These are phyloP conservation scores for Microcyclosporella mali DNA, from an alignment of 2,329 filamentous ascomycete species.

Conservation along the genomic window DNA sequence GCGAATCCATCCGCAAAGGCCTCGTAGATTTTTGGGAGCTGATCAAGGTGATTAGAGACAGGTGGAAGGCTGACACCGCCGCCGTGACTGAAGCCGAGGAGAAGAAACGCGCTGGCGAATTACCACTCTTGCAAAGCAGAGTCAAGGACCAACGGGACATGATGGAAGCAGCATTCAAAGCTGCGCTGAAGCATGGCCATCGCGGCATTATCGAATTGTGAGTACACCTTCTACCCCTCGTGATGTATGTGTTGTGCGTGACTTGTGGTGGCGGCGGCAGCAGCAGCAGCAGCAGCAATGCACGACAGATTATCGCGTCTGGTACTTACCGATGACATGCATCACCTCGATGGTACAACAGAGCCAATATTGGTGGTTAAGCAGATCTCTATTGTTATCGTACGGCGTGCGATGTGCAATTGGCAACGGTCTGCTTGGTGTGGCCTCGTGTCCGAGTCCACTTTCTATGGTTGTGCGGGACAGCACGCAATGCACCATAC, in stretches of 20 bases:
- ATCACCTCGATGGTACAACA: too few relatives aligned
- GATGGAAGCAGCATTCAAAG: slow-evolving; percentile 47
- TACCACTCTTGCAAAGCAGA: slow-evolving; percentile 50
- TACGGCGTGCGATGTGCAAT: too few relatives aligned
- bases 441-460: too few relatives aligned
- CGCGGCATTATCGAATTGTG: slow-evolving; percentile 41
- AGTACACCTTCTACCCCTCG: slow-evolving; percentile 20
- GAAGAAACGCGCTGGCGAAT: slow-evolving; percentile 49
- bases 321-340: not conserved
- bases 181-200: slow-evolving; percentile 43
- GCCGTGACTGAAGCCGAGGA: slow-evolving; percentile 54
- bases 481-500: not conserved
- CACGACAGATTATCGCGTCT: not conserved
- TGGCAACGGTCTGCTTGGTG: too few relatives aligned
- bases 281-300: not conserved
- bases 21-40: slow-evolving; percentile 55
- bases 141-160: slow-evolving; percentile 53
- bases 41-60: slow-evolving; percentile 53
- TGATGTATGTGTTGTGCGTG: not conserved
- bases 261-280: slow-evolving; percentile 3
- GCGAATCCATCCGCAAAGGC: slow-evolving; percentile 49
- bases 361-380: too few relatives aligned
- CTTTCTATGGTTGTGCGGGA: too few relatives aligned
- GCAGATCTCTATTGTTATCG: too few relatives aligned
- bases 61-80: slow-evolving; percentile 54